Percentiles rank a stretch among this genome's conserved stretches.
These are phyloP conservation scores for Picea sitchensis DNA, from an alignment of 75 land plant genomes.

Conservation along the genomic window DNA sequence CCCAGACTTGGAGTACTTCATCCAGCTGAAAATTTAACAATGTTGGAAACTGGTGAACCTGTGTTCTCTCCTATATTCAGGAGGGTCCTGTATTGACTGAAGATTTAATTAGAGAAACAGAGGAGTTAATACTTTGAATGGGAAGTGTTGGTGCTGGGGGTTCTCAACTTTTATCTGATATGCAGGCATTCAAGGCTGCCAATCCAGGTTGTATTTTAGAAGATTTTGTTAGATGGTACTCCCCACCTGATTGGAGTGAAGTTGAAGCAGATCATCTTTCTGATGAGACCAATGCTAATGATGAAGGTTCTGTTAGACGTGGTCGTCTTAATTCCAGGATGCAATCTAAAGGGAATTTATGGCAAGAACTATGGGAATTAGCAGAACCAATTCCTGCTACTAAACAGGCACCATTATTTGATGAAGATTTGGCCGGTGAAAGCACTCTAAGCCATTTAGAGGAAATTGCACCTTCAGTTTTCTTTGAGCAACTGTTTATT, in stretches of 20 bases:
- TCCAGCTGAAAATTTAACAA: constrained; percentile 50
- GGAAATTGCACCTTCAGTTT: no score
- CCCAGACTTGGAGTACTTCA: constrained; percentile 76
- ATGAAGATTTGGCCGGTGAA: no score
- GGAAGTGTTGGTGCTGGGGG: no score
- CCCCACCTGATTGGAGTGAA: constrained; percentile 93
- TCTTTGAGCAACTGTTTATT: no score
- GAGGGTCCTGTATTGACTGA: constrained; percentile 91
- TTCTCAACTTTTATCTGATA: no score
- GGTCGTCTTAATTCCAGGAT: constrained; percentile 83
- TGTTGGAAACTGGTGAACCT: constrained; percentile 93
- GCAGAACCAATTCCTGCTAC: no score
- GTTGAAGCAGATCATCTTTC: constrained; percentile 16
- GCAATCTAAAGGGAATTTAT: constrained; percentile 60
- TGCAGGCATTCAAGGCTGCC: constrained; percentile 62
- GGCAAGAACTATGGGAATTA: no score
- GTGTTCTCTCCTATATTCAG: constrained; percentile 82
- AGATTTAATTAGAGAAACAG: constrained; percentile 87
- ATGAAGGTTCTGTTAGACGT: constrained; percentile 33
- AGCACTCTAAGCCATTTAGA: no score
- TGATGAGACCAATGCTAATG: background rate
- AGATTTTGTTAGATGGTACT: constrained; percentile 98
- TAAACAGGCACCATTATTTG: no score
- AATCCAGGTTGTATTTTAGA: constrained; percentile 96
- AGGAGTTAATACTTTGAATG: constrained; percentile 26